A percentile compares a stretch with the other conserved stretches of the same genome.
phyloP scores from a whole-genome alignment of 352 stramenopile genomes.

The Pilasporangium apinafurcum region DNA sequence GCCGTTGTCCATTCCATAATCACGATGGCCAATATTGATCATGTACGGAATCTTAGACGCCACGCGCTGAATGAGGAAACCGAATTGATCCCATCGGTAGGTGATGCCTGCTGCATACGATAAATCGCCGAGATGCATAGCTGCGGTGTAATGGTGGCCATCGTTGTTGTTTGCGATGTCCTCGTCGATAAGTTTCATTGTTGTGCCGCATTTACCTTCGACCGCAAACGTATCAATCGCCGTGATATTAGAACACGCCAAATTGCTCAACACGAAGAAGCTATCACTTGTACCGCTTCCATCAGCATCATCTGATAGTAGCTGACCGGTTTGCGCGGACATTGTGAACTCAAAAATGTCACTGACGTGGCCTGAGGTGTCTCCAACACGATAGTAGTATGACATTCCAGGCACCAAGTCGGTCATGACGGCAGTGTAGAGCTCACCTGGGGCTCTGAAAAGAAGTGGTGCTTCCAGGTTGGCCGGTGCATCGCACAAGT shows the following conservation, averaged over 20 bases:
- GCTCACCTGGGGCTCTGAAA: slow-evolving; percentile 5
- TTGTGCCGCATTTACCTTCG: slow-evolving; percentile 3
- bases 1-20: slow-evolving; percentile 54
- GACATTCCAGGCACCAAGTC: background rate
- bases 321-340: background rate
- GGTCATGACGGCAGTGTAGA: slow-evolving; percentile 10
- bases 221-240: slow-evolving; percentile 8
- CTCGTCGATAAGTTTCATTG: slow-evolving; percentile 6
- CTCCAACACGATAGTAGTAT: slow-evolving; percentile 13
- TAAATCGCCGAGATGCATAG: slow-evolving; percentile 83
- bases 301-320: too few relatives aligned
- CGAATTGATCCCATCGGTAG: slow-evolving; percentile 82
- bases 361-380: background rate
- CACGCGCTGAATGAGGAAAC: slow-evolving; percentile 72
- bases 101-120: slow-evolving; percentile 65
- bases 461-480: slow-evolving; percentile 2
- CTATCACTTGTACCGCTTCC: slow-evolving; percentile 7
- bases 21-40: slow-evolving; percentile 49
- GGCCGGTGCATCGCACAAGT: slow-evolving; percentile 7
- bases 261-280: slow-evolving; percentile 56
- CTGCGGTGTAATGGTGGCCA: slow-evolving; percentile 34
- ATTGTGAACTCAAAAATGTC: slow-evolving; percentile 1
- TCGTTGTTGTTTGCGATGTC: slow-evolving; percentile 1
- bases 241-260: slow-evolving; percentile 16
- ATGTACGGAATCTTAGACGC: slow-evolving; percentile 70